phyloP scores from a whole-genome alignment of 2,329 filamentous ascomycete genomes.

The Epicoccum sorghinum region DNA sequence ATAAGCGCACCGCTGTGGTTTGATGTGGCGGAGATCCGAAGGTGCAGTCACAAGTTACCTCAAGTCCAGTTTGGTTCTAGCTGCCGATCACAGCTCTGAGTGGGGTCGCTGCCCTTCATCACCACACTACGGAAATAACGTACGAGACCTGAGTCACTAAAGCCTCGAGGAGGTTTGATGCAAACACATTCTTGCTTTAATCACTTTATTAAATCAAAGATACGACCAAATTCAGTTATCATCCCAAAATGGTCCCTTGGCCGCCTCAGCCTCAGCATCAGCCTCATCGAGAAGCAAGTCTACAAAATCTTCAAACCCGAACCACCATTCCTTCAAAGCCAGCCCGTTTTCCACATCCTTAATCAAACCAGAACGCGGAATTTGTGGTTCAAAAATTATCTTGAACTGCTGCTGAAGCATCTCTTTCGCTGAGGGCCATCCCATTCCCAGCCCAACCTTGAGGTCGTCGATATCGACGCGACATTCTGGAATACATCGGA shows the following conservation, averaged over 20 bases:
- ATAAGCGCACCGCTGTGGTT: background rate
- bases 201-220: too few relatives aligned
- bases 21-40: conserved; percentile 1
- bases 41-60: conserved; percentile 1
- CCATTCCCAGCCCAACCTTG: background rate
- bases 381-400: conserved; percentile 3
- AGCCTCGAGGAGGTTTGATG: too few relatives aligned
- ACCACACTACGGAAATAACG: conserved; percentile 3
- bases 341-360: background rate
- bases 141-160: too few relatives aligned
- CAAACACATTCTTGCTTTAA: too few relatives aligned
- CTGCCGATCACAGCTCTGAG: conserved; percentile 4
- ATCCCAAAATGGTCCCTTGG: too few relatives aligned
- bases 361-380: background rate
- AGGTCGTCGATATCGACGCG: conserved; percentile 2
- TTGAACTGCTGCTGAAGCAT: conserved; percentile 6
- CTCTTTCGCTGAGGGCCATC: conserved; percentile 1
- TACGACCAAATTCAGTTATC: too few relatives aligned
- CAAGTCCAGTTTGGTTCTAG: background rate
- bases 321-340: background rate
- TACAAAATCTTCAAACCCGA: too few relatives aligned
- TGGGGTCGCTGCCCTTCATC: conserved; percentile 1
- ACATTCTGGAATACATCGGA: background rate
- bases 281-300: too few relatives aligned
- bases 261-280: too few relatives aligned